Evolutionary conservation across 2,329 filamentous ascomycete genomes (phyloP).

Genomic region (Cladosporium cucumerinum): DNA sequence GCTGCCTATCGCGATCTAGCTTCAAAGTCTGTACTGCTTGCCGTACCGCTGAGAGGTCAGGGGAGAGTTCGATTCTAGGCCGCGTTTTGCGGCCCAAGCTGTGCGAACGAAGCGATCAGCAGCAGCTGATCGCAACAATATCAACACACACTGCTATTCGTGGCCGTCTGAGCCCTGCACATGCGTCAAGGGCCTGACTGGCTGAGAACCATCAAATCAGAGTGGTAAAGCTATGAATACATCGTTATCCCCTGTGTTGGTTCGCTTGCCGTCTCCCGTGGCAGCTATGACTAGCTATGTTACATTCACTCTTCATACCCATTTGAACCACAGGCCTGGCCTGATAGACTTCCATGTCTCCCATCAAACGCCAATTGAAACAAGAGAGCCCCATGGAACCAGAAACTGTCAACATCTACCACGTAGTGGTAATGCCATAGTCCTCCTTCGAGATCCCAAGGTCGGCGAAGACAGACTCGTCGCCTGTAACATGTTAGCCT

Average conservation of each 20-base stretch:
- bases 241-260: neutral
- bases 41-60: no score
- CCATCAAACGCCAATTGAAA: neutral
- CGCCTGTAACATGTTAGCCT: constrained; percentile 39
- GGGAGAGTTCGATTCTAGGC: no score
- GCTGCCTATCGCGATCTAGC: neutral
- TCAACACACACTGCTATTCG: neutral
- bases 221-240: neutral
- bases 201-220: neutral
- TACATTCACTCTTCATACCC: neutral
- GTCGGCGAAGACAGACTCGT: constrained; percentile 60
- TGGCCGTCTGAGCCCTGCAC: neutral
- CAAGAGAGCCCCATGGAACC: neutral
- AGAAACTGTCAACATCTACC: constrained; percentile 38
- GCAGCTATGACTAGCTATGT: neutral
- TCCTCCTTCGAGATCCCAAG: constrained; percentile 59
- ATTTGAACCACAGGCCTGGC: no score
- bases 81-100: neutral
- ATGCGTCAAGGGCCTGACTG: neutral
- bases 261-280: neutral
- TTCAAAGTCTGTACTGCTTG: no score
- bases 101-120: neutral
- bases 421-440: constrained; percentile 63
- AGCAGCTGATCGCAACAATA: neutral
- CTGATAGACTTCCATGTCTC: no score